Percentiles rank a stretch among this genome's conserved stretches.
These are phyloP conservation scores for Leptographium galeiforme DNA, from an alignment of 2,329 filamentous ascomycete species.

Conservation along the genomic window DNA sequence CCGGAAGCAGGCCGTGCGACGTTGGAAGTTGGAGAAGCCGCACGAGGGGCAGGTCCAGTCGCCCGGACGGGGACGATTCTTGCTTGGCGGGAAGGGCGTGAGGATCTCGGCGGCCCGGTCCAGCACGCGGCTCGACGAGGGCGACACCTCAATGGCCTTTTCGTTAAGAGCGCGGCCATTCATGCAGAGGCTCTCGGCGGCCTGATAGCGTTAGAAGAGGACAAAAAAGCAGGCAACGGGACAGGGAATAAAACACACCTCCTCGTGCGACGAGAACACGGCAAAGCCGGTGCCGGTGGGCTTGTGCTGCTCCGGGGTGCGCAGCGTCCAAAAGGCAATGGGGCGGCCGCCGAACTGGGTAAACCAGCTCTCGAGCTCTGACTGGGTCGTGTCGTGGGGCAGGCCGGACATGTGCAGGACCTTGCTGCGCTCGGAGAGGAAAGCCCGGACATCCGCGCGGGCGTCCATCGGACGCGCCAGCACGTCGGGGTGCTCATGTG, in stretches of 20 bases:
- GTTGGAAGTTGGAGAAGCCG: slow-evolving; percentile 98
- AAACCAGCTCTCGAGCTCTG: slow-evolving; percentile 98
- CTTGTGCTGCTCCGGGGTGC: slow-evolving; percentile 97
- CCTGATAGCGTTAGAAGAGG: slow-evolving; percentile 34
- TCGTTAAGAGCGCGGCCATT: slow-evolving; percentile 96
- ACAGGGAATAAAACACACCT: slow-evolving; percentile 48
- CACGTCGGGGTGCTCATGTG: slow-evolving; percentile 88
- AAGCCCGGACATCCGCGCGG: slow-evolving; percentile 87
- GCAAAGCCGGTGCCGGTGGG: slow-evolving; percentile 97
- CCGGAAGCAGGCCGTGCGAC: slow-evolving; percentile 94
- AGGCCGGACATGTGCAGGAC: slow-evolving; percentile 96
- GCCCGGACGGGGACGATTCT: slow-evolving; percentile 91
- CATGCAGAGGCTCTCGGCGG: slow-evolving; percentile 96
- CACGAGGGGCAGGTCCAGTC: slow-evolving; percentile 99
- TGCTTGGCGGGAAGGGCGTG: slow-evolving; percentile 93
- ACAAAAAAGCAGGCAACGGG: background rate
- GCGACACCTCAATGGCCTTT: slow-evolving; percentile 97
- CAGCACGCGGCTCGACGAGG: slow-evolving; percentile 89
- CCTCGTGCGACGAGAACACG: slow-evolving; percentile 97
- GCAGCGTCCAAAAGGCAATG: slow-evolving; percentile 97
- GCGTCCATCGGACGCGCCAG: slow-evolving; percentile 93
- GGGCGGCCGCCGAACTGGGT: slow-evolving; percentile 95
- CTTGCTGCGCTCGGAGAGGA: slow-evolving; percentile 92
- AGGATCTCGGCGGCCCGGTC: slow-evolving; percentile 93
- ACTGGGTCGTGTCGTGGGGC: slow-evolving; percentile 96